Evolutionary conservation across 2,329 filamentous ascomycete species (phyloP).

Genomic region (Fusarium sulawesiense): DNA sequence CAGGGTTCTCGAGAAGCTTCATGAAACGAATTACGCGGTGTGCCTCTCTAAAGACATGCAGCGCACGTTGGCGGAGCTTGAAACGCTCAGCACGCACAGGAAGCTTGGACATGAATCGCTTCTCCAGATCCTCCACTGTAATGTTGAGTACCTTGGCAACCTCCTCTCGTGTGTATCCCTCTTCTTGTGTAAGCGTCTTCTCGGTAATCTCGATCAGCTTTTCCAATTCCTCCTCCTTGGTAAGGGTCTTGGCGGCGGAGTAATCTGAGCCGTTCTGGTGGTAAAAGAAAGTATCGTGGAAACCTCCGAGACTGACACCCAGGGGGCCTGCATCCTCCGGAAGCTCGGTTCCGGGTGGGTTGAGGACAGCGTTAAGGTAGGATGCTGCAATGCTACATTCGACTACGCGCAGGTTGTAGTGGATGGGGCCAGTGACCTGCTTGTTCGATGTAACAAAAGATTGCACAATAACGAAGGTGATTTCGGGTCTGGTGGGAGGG

Average conservation of each 20-base stretch:
- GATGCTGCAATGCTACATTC: conserved; percentile 91
- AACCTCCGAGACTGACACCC: conserved; percentile 83
- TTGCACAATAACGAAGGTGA: conserved; percentile 94
- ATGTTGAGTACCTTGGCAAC: conserved; percentile 79
- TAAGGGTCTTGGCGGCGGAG: conserved; percentile 56
- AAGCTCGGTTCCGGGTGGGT: conserved; percentile 68
- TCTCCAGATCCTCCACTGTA: conserved; percentile 76
- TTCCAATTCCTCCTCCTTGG: conserved; percentile 74
- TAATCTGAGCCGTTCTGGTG: conserved; percentile 53
- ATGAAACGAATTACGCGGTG: conserved; percentile 87
- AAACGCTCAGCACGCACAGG: conserved; percentile 89
- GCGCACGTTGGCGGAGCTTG: conserved; percentile 85
- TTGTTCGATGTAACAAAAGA: conserved; percentile 96
- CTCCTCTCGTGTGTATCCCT: conserved; percentile 90
- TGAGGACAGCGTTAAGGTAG: conserved; percentile 69
- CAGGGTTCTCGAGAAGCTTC: conserved; percentile 72
- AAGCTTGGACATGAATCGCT: conserved; percentile 86
- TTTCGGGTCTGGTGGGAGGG: conserved; percentile 81
- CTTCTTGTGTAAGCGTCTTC: conserved; percentile 77
- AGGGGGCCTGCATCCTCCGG: conserved; percentile 84
- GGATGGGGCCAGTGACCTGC: conserved; percentile 89
- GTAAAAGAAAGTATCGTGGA: conserved; percentile 85
- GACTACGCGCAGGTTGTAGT: conserved; percentile 97
- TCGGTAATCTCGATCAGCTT: conserved; percentile 77
- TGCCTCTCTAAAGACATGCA: conserved; percentile 93